Base-by-base conservation (phyloP, 2,329 filamentous ascomycete genomes). In the Cordyceps cateniannulata region DNA sequence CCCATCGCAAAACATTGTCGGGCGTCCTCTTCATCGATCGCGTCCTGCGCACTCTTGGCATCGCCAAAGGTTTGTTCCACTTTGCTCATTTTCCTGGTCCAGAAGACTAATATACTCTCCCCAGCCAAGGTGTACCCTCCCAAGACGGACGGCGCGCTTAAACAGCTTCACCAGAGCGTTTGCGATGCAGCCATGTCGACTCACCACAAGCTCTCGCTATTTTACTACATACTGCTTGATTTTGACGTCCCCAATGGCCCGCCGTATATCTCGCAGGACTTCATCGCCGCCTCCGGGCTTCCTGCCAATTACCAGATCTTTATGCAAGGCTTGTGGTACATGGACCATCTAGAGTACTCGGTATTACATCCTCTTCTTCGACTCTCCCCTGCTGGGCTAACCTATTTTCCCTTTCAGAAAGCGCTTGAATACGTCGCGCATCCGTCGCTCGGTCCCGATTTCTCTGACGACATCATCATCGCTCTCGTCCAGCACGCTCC, bases 221-320 rank as follows among this genome's bases (percentile, higher is more conserved):
- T 96, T 65, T 96, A 90, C 78, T 96, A 96, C 72, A 78, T 96
- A 44, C 81, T 96, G 3, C 87, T 91, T 68, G 90, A 96, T 71
- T 84, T 88, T 69, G 84, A 88, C 67, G 74, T 77, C 44, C 73
- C 76, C 29, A 78, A 81, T 56, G 78, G 79, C 22, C 78, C 80
- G 3, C 73, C 80, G 20, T 78, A 82, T 40, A 68, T 77, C 7
- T 79, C 85, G 2, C 79, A 80, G 22, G 63, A 70, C 1, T 91
- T 93, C 66, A 85, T 86, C 18, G 73, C 75, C 47, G 76, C 76
- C 25, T 85, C 85, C 5, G 85, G 87, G 64, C 79, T 96, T 56
- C 90, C 91, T 1, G 79, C 81, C 60, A 90, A 87, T 66, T 96
- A 93, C 72, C 85, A 87, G 72, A 85, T 90, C 50, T 90, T 93